Base-by-base conservation (phyloP, 305 asterid genomes). In the Salvia sclarea region DNA sequence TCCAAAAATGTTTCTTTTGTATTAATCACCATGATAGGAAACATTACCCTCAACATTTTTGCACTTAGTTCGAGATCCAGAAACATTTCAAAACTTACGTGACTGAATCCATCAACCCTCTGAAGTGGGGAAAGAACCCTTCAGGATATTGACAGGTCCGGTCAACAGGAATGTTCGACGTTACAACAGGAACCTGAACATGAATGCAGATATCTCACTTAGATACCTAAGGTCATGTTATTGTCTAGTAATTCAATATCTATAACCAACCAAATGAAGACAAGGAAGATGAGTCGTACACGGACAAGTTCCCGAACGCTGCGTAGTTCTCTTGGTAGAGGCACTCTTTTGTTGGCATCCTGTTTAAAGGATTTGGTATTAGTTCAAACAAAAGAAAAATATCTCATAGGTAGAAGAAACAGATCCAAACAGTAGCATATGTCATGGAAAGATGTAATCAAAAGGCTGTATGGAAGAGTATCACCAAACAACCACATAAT, bases 181-280 rank as follows among this genome's bases (percentile, higher is more conserved):
- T 94, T 66, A 94, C 85, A 54, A 94, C 99, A 72, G 99, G 99
- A 82, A 91, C 99, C 99, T 94, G 88, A 71, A 52, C 58, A 74
- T 61, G 78, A 71, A 75, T 76, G 45, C 66, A 61, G 64, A 75
- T 53, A 40, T 61, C 70, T 43, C 43, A 67, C 62, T 81, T 49
- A 71, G 40, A 64, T 62, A 65, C 38, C 35, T 52, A n/a, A 6
- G 17, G 56, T 55, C 47, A 58, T 56, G 66, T 10, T 44, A 38
- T 45, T 68, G 43, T 24, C 53, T 21, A 57, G 43, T 18, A 71
- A 49, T 57, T 67, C 37, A 25, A 50, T 50, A 44, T 70, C 53
- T 25, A 45, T 37, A 48, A 68, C 68, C 72, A 73, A 55, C 72
- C 65, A 75, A 47, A 48, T 52, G 61, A 70, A 70, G 35, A 53